Evolutionary conservation across 352 stramenopile species (phyloP).

Genomic region (Phytopythium vexans): DNA sequence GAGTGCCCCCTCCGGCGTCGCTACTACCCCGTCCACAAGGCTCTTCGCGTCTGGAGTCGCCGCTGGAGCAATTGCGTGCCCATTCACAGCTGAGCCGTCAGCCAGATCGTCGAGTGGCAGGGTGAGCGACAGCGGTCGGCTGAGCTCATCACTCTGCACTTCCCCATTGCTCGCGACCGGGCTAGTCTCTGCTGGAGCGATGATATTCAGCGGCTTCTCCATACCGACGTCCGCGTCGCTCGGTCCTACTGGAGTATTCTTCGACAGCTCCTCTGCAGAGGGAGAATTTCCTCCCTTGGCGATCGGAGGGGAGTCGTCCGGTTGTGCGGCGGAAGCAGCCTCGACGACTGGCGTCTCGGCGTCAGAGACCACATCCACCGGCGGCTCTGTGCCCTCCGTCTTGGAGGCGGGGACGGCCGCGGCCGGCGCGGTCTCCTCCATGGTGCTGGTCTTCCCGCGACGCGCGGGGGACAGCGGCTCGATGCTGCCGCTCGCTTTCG

Average conservation of each 20-base stretch:
- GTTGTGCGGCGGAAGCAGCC: neutral
- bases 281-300: neutral
- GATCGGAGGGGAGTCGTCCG: slow-evolving; percentile 4
- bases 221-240: neutral
- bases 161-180: neutral
- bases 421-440: slow-evolving; percentile 16
- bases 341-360: slow-evolving; percentile 4
- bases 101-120: neutral
- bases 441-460: slow-evolving; percentile 1
- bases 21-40: slow-evolving; percentile 16
- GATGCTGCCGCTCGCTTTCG: no score
- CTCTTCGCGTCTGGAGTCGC: slow-evolving; percentile 3
- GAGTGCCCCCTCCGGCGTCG: slow-evolving; percentile 20
- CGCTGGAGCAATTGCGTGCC: neutral
- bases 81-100: neutral
- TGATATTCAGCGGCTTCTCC: slow-evolving; percentile 13
- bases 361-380: neutral
- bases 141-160: neutral
- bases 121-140: neutral
- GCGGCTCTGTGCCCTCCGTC: neutral
- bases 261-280: slow-evolving; percentile 1
- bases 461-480: neutral
- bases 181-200: neutral
- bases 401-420: neutral
- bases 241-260: neutral